Percentiles rank a stretch among this genome's conserved stretches.
phyloP scores from a whole-genome alignment of 164 flowering plant species.

The Stephania cephalantha region DNA sequence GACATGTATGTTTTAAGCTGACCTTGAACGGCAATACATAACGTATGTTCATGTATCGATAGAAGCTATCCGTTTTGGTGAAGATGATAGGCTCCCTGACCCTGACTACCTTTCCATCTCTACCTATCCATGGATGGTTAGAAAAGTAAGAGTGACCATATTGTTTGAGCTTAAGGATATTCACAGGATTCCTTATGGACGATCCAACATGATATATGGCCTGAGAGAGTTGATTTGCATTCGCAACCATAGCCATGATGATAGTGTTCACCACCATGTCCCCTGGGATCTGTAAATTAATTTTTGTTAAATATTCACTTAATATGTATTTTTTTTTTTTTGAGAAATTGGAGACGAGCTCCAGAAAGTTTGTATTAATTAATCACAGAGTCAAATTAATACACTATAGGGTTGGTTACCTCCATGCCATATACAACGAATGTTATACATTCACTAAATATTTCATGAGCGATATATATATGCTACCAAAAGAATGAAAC shows the following conservation, averaged over 20 bases:
- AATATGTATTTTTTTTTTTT: no score
- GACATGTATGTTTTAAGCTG: no score
- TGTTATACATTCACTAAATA: no score
- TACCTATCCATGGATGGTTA: conserved; percentile 41
- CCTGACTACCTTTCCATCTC: conserved; percentile 44
- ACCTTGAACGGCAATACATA: conserved; percentile 55
- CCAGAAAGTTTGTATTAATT: no score
- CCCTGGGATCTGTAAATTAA: conserved; percentile 71
- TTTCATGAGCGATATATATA: no score
- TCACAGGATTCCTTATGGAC: conserved; percentile 39
- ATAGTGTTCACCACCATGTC: conserved; percentile 87
- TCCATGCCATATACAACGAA: no score
- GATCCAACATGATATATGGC: conserved; percentile 58
- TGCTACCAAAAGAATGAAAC: no score
- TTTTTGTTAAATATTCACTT: no score
- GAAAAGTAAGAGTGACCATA: conserved; percentile 34
- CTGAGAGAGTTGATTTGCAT: conserved; percentile 24
- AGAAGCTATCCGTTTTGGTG: conserved; percentile 40
- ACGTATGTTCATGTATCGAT: conserved; percentile 40
- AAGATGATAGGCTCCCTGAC: conserved; percentile 28
- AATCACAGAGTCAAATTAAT: no score
- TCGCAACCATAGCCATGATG: conserved; percentile 46
- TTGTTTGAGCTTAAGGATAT: conserved; percentile 13
- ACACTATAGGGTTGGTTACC: no score
- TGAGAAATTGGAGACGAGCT: no score